Evolutionary conservation across 1,139 yeast species (phyloP).

Genomic region (Taiozyma sp.): DNA sequence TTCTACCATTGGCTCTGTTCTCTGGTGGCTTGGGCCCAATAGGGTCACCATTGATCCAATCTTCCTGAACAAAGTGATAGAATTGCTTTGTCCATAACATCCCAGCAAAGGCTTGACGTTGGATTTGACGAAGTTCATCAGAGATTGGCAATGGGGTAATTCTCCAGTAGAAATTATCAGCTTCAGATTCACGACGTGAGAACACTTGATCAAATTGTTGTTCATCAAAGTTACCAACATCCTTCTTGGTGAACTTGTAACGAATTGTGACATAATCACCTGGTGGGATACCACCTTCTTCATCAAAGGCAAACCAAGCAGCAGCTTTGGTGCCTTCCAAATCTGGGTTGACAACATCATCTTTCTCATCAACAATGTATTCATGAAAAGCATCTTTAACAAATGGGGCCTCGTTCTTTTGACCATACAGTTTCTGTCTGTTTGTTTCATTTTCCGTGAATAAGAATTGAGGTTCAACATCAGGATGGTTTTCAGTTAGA

Average conservation of each 20-base stretch:
- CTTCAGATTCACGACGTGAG: slow-evolving; percentile 76
- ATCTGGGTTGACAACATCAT: slow-evolving; percentile 63
- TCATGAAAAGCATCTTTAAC: slow-evolving; percentile 94
- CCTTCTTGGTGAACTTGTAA: slow-evolving; percentile 54
- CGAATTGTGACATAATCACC: slow-evolving; percentile 88
- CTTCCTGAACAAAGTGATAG: slow-evolving; percentile 80
- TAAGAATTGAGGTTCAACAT: slow-evolving; percentile 67
- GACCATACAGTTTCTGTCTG: slow-evolving; percentile 57
- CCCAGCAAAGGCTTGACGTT: slow-evolving; percentile 94
- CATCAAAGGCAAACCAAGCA: slow-evolving; percentile 79
- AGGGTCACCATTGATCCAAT: slow-evolving; percentile 90
- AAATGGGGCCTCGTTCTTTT: slow-evolving; percentile 49
- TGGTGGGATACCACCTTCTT: slow-evolving; percentile 73
- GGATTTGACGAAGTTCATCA: slow-evolving; percentile 77
- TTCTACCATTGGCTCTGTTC: slow-evolving; percentile 78
- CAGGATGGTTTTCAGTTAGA: slow-evolving; percentile 47
- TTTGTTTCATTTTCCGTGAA: slow-evolving; percentile 93
- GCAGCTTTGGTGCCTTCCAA: slow-evolving; percentile 67
- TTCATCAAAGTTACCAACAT: slow-evolving; percentile 50
- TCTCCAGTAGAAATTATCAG: slow-evolving; percentile 92
- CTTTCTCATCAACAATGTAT: slow-evolving; percentile 55
- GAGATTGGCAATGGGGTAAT: slow-evolving; percentile 82
- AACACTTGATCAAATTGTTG: slow-evolving; percentile 70
- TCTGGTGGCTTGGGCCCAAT: slow-evolving; percentile 70
- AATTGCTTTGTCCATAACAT: slow-evolving; percentile 93